Percentiles rank a stretch among this genome's conserved stretches.
These are phyloP conservation scores for Dothidotthia symphoricarpi DNA, from an alignment of 2,329 filamentous ascomycete genomes.

Conservation along the genomic window DNA sequence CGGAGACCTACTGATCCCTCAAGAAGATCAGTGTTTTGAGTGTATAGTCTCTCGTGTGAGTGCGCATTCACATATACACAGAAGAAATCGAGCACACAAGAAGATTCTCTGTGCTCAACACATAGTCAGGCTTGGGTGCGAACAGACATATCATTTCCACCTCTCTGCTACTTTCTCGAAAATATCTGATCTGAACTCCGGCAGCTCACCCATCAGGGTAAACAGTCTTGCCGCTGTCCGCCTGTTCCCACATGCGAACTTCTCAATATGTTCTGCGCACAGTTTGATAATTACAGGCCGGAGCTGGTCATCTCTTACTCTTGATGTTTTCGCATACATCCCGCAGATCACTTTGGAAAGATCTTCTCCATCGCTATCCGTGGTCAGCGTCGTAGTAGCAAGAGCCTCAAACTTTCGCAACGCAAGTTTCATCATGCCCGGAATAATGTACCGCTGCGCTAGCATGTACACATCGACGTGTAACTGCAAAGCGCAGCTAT, in stretches of 20 bases:
- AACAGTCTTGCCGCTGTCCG: constrained; percentile 29
- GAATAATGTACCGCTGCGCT: constrained; percentile 28
- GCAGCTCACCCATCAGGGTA: constrained; percentile 30
- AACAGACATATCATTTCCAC: constrained; percentile 17
- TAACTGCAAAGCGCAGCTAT: constrained; percentile 14
- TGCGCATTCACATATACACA: no score
- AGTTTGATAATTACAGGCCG: constrained; percentile 22
- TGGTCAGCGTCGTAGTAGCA: constrained; percentile 17
- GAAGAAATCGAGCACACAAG: no score
- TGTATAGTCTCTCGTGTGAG: no score
- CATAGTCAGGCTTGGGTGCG: no score
- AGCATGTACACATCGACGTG: constrained; percentile 33
- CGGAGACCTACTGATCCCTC: no score
- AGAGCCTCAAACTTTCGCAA: constrained; percentile 29
- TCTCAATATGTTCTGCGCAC: constrained; percentile 31
- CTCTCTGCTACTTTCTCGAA: constrained; percentile 31
- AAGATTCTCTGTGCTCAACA: not conserved
- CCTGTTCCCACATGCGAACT: constrained; percentile 27
- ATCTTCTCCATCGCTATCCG: constrained; percentile 26
- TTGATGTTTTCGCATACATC: constrained; percentile 26
- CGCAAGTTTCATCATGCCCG: constrained; percentile 25
- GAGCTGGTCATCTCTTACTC: constrained; percentile 23
- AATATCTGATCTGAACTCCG: constrained; percentile 31
- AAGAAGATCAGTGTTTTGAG: no score
- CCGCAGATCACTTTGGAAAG: constrained; percentile 25